Evolutionary conservation across 441 rosid genomes (phyloP).

Genomic region (Erodium moschatum): DNA sequence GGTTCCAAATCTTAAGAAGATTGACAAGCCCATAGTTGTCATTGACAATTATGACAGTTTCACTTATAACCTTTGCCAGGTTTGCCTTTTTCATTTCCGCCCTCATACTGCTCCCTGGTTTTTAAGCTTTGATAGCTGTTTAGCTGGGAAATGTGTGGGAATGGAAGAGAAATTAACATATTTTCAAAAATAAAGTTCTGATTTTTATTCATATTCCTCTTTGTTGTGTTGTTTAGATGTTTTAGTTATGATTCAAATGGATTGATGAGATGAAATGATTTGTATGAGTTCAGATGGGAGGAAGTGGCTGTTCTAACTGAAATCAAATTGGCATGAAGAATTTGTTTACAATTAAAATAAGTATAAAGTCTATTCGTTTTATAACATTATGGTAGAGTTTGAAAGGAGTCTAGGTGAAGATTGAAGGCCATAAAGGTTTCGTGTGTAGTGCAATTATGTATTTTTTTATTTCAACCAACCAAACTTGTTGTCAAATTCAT

Average conservation of each 20-base stretch:
- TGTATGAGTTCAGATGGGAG: not conserved
- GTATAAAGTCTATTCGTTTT: not conserved
- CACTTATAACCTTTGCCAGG: constrained; percentile 94
- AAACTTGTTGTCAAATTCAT: not conserved
- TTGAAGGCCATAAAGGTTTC: not conserved
- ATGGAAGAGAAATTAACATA: not conserved
- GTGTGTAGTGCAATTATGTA: not conserved
- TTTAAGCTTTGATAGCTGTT: not conserved
- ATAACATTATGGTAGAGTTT: not conserved
- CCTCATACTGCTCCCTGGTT: not conserved
- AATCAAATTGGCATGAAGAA: not conserved
- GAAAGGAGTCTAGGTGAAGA: not conserved
- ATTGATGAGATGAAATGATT: not conserved
- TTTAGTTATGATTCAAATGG: not conserved
- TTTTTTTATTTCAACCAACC: not conserved
- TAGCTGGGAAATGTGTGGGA: not conserved
- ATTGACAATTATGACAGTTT: constrained; percentile 94
- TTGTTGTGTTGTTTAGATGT: not conserved
- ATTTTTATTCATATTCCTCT: not conserved
- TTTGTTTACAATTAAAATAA: not conserved
- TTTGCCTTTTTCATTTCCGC: constrained; percentile 17
- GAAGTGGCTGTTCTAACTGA: constrained; percentile 3
- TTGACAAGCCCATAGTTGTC: constrained; percentile 53
- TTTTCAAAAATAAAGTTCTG: not conserved
- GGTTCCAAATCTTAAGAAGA: constrained; percentile 21